These are phyloP conservation scores for Chlorella ohadii DNA, from an alignment of 139 green algal species.

Conservation along the genomic window DNA sequence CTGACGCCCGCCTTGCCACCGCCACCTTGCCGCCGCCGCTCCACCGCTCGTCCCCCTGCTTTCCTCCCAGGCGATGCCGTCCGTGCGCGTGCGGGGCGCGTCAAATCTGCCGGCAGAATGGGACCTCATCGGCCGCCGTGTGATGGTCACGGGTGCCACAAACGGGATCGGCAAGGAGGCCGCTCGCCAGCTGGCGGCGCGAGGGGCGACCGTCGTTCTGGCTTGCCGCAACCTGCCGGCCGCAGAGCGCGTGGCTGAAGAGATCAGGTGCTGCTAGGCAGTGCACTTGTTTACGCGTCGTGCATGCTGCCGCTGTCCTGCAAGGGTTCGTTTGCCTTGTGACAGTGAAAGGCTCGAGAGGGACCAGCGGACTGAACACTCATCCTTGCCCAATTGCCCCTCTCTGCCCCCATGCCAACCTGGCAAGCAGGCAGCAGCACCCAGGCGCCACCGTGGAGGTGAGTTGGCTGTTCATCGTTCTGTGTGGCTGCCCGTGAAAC, in stretches of 20 bases:
- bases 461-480: too few species aligned
- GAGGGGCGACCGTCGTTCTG: conserved; percentile 46
- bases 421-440: conserved; percentile 10
- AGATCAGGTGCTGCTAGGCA: conserved; percentile 48
- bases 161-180: conserved; percentile 58
- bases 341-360: too few species aligned
- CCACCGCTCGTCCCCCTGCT: too few species aligned
- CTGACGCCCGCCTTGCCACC: too few species aligned
- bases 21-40: too few species aligned
- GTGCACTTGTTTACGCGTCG: too few species aligned
- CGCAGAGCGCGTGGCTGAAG: conserved; percentile 25
- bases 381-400: background rate
- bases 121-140: conserved; percentile 4
- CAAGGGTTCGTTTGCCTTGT: too few species aligned
- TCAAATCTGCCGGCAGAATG: too few species aligned
- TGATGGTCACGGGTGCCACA: conserved; percentile 51
- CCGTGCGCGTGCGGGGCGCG: too few species aligned
- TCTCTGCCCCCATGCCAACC: background rate
- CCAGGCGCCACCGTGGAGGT: conserved; percentile 42
- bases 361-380: background rate
- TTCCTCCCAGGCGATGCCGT: background rate
- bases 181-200: conserved; percentile 40
- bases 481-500: too few species aligned
- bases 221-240: conserved; percentile 44
- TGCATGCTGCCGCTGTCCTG: too few species aligned